These are phyloP conservation scores for Crithidia brevicula DNA, from an alignment of 208 protist genomes.

Conservation along the genomic window DNA sequence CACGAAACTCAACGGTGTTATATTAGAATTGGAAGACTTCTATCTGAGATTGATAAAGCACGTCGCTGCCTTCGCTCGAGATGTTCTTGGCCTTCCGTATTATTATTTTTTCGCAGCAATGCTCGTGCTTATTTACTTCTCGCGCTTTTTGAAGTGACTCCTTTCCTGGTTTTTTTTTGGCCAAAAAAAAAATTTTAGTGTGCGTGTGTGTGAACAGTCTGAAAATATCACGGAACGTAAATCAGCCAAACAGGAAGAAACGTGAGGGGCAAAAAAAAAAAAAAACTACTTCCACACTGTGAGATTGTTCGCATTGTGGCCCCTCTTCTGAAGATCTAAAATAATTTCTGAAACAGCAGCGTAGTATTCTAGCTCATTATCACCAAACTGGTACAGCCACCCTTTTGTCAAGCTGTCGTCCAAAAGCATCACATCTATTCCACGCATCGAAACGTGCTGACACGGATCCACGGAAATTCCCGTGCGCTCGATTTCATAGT, in stretches of 20 bases:
- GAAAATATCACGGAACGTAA: neutral
- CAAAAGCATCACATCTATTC: slow-evolving; percentile 83
- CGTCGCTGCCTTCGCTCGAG: too few species aligned
- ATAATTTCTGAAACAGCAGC: slow-evolving; percentile 61
- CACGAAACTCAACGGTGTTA: too few species aligned
- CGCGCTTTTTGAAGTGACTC: neutral
- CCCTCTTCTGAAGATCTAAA: slow-evolving; percentile 62
- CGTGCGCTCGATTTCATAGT: slow-evolving; percentile 34
- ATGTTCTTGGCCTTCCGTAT: too few species aligned
- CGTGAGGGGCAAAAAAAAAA: neutral
- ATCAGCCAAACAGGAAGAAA: neutral
- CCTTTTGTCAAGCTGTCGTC: slow-evolving; percentile 77
- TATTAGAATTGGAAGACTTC: too few species aligned
- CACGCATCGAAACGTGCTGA: slow-evolving; percentile 75
- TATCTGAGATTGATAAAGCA: too few species aligned
- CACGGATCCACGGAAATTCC: slow-evolving; percentile 60
- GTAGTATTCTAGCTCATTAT: slow-evolving; percentile 80
- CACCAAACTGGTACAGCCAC: slow-evolving; percentile 57
- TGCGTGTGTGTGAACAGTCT: slow-evolving; percentile 7
- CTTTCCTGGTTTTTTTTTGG: neutral
- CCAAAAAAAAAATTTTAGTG: neutral
- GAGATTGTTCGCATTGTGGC: slow-evolving; percentile 81
- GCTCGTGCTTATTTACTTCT: too few species aligned
- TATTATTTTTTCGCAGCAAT: too few species aligned
- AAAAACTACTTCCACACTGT: slow-evolving; percentile 31